A percentile compares a stretch with the other conserved stretches of the same genome.
Conservation (phyloP, 78 protist species). For the Dictyostelium firmibasis region DNA sequence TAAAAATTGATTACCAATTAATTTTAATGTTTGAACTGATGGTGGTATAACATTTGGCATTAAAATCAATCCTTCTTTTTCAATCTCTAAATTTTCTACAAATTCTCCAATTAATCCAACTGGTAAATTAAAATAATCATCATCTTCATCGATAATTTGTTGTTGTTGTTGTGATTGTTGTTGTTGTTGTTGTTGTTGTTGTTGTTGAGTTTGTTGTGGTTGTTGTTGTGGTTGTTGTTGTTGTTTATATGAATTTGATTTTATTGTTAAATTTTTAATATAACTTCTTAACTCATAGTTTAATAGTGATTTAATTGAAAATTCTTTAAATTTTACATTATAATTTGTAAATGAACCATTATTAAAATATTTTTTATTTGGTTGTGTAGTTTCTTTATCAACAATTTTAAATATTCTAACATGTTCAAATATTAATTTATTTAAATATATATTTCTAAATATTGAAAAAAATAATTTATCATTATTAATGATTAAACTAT, state of each 20-base stretch:
- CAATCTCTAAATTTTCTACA: conserved; percentile 11
- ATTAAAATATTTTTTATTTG: neutral
- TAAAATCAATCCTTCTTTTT: neutral
- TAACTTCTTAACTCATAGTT: neutral
- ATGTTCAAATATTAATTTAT: neutral
- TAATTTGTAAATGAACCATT: conserved; percentile 8
- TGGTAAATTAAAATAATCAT: conserved; percentile 1
- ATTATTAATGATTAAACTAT: neutral
- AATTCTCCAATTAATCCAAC: neutral
- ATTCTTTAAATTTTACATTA: neutral
- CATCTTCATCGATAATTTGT: neutral
- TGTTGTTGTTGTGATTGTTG: neutral
- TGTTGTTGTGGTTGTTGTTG: neutral
- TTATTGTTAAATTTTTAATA: neutral
- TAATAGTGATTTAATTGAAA: neutral
- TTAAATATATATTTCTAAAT: neutral
- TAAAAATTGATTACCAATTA: conserved; percentile 2
- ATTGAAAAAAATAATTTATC: neutral
- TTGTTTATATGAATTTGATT: neutral
- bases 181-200: neutral
- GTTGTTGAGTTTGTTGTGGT: neutral
- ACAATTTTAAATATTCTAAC: neutral
- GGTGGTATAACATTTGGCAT: neutral
- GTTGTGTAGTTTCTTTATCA: neutral
- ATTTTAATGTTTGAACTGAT: neutral